Conservation (phyloP, 345 rosid genomes). For the Draba incana region DNA sequence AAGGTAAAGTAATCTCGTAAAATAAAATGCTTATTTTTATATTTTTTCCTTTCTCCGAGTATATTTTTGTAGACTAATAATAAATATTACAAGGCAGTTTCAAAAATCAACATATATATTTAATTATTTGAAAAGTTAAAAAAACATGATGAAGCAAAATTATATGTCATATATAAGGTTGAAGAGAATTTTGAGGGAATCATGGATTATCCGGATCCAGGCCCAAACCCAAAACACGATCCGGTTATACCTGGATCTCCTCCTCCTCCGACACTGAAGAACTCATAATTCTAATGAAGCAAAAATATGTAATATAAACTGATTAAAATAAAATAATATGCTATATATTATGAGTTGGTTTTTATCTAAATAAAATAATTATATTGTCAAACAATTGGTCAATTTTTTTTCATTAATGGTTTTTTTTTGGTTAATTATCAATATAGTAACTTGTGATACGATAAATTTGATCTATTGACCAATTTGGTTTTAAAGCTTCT, state of each 20-base stretch:
- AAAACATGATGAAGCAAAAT: not conserved
- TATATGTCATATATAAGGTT: not conserved
- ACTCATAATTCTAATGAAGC: not conserved
- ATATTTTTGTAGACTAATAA: not conserved
- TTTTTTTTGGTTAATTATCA: too few relatives aligned
- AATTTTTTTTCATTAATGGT: too few relatives aligned
- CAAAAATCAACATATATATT: too few relatives aligned
- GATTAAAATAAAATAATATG: too few relatives aligned
- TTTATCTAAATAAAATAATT: too few relatives aligned
- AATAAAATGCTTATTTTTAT: not conserved
- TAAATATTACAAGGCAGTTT: not conserved
- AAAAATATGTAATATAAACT: not conserved
- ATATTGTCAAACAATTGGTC: too few relatives aligned
- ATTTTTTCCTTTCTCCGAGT: not conserved
- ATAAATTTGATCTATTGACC: too few relatives aligned
- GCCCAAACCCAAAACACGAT: constrained; percentile 1
- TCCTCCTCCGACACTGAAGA: not conserved
- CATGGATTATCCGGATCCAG: constrained; percentile 19
- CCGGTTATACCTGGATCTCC: not conserved
- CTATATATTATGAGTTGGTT: too few relatives aligned
- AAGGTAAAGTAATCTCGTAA: constrained; percentile 15
- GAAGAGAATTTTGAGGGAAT: not conserved
- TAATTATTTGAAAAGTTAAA: not conserved
- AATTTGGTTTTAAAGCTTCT: not conserved
- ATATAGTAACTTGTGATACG: too few relatives aligned